Evolutionary conservation across 768 basidiomycete genomes (phyloP), one percentile per base, ranked within the genome.

Genomic region (Basidioascus undulatus): DNA sequence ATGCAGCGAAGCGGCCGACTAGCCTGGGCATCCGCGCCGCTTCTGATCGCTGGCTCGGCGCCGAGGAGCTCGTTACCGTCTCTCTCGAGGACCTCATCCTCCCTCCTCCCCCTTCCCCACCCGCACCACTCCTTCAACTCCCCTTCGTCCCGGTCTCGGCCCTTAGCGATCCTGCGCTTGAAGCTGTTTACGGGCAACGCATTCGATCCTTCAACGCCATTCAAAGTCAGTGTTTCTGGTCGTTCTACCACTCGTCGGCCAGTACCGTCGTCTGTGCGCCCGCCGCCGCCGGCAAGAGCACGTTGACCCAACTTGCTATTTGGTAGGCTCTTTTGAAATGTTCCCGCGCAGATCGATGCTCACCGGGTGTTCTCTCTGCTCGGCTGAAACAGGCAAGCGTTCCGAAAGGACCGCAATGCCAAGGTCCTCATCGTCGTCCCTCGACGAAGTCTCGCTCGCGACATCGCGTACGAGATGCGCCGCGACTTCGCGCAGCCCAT

Each of bases 21-120:
- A 71, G 64, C 3, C 61, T 94, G 18, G 75, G 68, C 6, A 66
- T 92, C 41, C 71, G 80, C 15, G 74, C 71, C 28, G 68, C 81
- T 34, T 94, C 84, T 6, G 87, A 94, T 57, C 68, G 71, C 44
- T 98, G 92, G 92, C 64, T 92, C 48, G 83, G 83, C 3, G 78
- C 86, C 1, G 86, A 92, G 50, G 71, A 80, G 40, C 72, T 76
- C 44, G 50, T 74, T 7, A 46, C 50, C 2, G 62, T 94, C 31
- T 56, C 71, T 3, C 56, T 96, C 31, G 70, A 73, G 2, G 61
- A 65, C 5, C 59, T 94, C 23, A 58, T 71, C 36, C 87, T 96
- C 43, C 23, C 44, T 48, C 12, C 46, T 39, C 54, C 12, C 51
- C 57, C 13, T 68, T 70, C 18, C 58, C 61, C 38, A 67, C 62